Base-by-base conservation (phyloP, 148 eudicot species). In the Rheum nobile region DNA sequence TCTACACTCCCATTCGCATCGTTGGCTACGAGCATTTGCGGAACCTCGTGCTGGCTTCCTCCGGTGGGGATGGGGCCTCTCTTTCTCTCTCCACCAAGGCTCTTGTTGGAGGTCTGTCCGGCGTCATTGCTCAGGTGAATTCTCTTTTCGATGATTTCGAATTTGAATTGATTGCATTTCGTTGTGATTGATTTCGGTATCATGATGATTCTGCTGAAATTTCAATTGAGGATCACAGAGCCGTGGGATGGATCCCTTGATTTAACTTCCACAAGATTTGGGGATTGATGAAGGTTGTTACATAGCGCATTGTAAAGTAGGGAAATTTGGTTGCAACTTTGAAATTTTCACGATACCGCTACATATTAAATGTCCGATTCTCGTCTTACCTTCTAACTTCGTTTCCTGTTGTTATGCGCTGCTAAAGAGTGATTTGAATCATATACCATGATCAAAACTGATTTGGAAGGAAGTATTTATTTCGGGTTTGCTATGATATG, bases 101-200 rank as follows among this genome's bases (percentile, higher is more conserved):
- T 0, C 55, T 88, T 32, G 79, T 88, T 55, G 98, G 98, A 10
- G 96, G 98, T 24, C 31, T 84, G 26, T 93, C 98, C 38, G 98
- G 98, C 41, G 90, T 83, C 32, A 65, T 88, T 78, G 98, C 98
- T 74, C 96, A 93, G 96, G 98, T 93, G 81, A 72, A 21, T 34
- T 80, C 1, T 50, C 8, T n/a, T 43, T 37, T 38, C 9, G 26
- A 32, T 55, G 22, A 67, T 46, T 29, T 22, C 61, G 4, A 22
- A 28, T 55, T 39, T 34, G 32, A 65, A 47, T 52, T 42, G 29
- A 73, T 35, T 47, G 38, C 0, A 29, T 46, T 75, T 75, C 16
- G 29, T 13, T 71, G 34, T 12, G 7, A 24, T 29, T 59, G 71
- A 77, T 77, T 71, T 31, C 31, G 17, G 29, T 22, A 41, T 12